A percentile compares a stretch with the other conserved stretches of the same genome.
These are phyloP conservation scores for Nasturtium officinale DNA, from an alignment of 345 rosid genomes.

Conservation along the genomic window DNA sequence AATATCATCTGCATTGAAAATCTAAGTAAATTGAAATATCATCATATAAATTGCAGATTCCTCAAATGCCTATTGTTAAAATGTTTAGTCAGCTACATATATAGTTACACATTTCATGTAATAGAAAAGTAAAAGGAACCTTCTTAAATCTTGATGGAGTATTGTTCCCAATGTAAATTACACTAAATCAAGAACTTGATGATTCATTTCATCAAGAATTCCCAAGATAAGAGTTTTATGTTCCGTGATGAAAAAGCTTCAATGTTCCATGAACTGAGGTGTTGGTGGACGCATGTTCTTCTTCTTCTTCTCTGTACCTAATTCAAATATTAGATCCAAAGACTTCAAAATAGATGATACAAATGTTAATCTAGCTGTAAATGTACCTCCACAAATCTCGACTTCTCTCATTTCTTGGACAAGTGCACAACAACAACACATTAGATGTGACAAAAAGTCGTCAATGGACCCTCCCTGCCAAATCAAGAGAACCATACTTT, in stretches of 20 bases:
- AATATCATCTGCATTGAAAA: background rate
- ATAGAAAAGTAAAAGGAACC: background rate
- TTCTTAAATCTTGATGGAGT: background rate
- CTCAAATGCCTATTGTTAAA: background rate
- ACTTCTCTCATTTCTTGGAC: slow-evolving; percentile 98
- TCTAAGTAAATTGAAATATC: background rate
- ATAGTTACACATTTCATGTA: slow-evolving; percentile 14
- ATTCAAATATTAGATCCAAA: background rate
- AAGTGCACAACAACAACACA: slow-evolving; percentile 97
- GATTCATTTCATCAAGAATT: background rate
- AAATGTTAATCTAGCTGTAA: background rate
- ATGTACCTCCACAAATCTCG: slow-evolving; percentile 70
- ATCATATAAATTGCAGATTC: background rate
- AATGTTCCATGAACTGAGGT: slow-evolving; percentile 73
- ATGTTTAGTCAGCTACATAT: slow-evolving; percentile 12
- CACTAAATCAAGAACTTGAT: background rate
- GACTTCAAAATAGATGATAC: background rate
- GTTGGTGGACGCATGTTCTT: slow-evolving; percentile 72
- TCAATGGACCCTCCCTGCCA: slow-evolving; percentile 87
- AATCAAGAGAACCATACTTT: background rate
- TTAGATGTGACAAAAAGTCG: slow-evolving; percentile 88
- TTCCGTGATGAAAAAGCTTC: slow-evolving; percentile 7
- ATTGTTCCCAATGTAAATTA: slow-evolving; percentile 5
- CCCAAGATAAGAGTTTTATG: background rate
- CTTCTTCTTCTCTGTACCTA: slow-evolving; percentile 47